Base-by-base conservation (phyloP, 2,329 filamentous ascomycete genomes). In the Plectosphaerella sp. region DNA sequence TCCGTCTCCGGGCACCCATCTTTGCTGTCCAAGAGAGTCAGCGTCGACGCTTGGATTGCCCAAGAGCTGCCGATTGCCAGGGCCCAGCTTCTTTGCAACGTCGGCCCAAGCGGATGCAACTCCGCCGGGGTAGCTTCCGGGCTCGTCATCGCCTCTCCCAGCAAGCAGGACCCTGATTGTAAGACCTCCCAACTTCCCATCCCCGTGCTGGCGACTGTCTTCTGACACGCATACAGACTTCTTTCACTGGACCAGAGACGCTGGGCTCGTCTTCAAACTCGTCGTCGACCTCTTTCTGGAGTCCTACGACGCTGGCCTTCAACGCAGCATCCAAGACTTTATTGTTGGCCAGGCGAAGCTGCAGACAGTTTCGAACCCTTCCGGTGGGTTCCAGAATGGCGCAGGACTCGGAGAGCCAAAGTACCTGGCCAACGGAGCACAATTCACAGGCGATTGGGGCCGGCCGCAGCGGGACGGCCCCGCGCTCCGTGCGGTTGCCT, bases 391-490 rank as follows among this genome's bases (percentile, higher is more conserved):
- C 5, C 69, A 71, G 1, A 71, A 80, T 53, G 79, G 79, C 35
- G 59, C 64, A 14, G 80, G 80, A 18, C 68, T 93, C 8, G 89
- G 80, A 28, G 89, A 93, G 66, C 80, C 89, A 52, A 92, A 92
- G 68, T 92, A 82, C 68, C 75, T 86, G 52, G 81, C 83, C 41
- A 79, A 91, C 57, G 69, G 79, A 53, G 79, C 73, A 10, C 74
- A 82, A 8, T 91, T 82, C 64, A 88, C 82, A 3, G 86, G 81
- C 25, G 64, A 71, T 6, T 93, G 89, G 89, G 89, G 75, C 25
- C 82, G 89, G 18, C 89, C 89, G 12, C 89, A 94, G 68, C 78
- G 87, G 42, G 89, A 94, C 67, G 89, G 89, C 0, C 89, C 90
- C 22, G 83, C 89, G 20, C 78, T 94, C 39, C 79, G 90, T 48